phyloP scores from a whole-genome alignment of 2,329 filamentous ascomycete species.

The Paramyrothecium roridum region DNA sequence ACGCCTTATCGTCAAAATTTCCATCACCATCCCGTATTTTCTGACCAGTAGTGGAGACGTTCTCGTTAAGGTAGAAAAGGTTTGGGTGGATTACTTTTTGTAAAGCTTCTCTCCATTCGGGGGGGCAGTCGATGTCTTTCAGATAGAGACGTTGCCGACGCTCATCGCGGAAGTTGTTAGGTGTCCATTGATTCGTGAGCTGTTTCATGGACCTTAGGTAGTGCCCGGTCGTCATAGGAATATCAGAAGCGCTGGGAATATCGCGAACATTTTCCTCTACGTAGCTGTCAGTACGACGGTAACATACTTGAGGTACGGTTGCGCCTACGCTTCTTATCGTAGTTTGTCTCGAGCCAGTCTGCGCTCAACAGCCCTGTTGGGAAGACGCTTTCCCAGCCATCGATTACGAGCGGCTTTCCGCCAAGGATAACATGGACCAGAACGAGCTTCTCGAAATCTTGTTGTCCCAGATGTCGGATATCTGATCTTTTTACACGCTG shows the following conservation, averaged over 20 bases:
- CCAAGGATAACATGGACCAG: conserved; percentile 77
- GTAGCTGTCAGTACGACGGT: conserved; percentile 13
- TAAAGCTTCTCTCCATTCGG: conserved; percentile 79
- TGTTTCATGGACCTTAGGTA: conserved; percentile 86
- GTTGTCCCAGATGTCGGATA: conserved; percentile 72
- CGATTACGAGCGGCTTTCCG: conserved; percentile 86
- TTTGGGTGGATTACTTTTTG: conserved; percentile 73
- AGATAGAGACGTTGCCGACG: conserved; percentile 84
- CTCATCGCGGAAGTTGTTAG: conserved; percentile 73
- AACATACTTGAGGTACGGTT: neutral
- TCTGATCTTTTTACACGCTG: conserved; percentile 75
- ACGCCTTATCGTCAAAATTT: conserved; percentile 46
- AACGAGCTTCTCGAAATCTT: conserved; percentile 83
- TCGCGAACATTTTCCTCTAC: conserved; percentile 83
- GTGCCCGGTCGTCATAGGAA: conserved; percentile 84
- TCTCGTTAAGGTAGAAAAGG: conserved; percentile 90
- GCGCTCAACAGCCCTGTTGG: conserved; percentile 76
- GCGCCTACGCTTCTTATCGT: conserved; percentile 71
- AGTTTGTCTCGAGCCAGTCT: conserved; percentile 75
- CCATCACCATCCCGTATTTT: conserved; percentile 32
- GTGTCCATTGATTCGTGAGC: conserved; percentile 78
- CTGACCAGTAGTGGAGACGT: conserved; percentile 43
- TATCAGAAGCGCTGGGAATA: conserved; percentile 66
- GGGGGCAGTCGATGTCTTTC: conserved; percentile 94
- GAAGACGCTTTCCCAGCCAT: conserved; percentile 76